A percentile compares a stretch with the other conserved stretches of the same genome.
phyloP scores from a whole-genome alignment of 441 rosid species.

The Codiaeum variegatum region DNA sequence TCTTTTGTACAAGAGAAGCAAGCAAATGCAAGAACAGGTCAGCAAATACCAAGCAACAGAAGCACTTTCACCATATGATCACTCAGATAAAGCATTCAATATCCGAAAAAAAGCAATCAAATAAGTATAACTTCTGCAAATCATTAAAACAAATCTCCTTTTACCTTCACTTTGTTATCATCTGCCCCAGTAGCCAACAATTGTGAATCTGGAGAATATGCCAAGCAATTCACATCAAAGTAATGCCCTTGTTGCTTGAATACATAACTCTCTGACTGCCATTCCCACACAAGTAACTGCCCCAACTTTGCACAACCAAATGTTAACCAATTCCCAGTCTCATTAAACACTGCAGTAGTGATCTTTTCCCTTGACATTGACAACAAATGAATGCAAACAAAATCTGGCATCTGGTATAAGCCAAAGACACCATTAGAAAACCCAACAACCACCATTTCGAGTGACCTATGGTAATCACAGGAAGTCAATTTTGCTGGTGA shows the following conservation, averaged over 20 bases:
- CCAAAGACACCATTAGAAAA: conserved; percentile 90
- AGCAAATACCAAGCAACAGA: background rate
- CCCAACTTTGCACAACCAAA: conserved; percentile 94
- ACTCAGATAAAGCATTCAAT: background rate
- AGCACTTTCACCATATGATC: background rate
- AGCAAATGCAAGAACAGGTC: background rate
- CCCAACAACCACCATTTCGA: conserved; percentile 83
- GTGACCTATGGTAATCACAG: conserved; percentile 76
- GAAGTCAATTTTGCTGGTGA: conserved; percentile 64
- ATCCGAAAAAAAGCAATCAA: background rate
- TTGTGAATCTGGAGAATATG: conserved; percentile 93
- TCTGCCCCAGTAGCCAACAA: conserved; percentile 96
- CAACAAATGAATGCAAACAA: conserved; percentile 78
- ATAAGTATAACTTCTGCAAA: background rate
- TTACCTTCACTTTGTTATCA: conserved; percentile 97
- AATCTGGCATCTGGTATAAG: conserved; percentile 94
- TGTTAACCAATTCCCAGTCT: conserved; percentile 89
- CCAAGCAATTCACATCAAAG: conserved; percentile 84
- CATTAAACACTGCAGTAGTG: conserved; percentile 82
- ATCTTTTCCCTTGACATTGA: conserved; percentile 89
- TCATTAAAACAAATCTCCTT: background rate
- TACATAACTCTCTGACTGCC: conserved; percentile 93
- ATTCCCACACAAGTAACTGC: conserved; percentile 95
- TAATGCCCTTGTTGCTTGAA: conserved; percentile 97
- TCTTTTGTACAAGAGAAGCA: background rate